A percentile compares a stretch with the other conserved stretches of the same genome.
Conservation (phyloP, 768 basidiomycete genomes). For the Lactarius quietus region DNA sequence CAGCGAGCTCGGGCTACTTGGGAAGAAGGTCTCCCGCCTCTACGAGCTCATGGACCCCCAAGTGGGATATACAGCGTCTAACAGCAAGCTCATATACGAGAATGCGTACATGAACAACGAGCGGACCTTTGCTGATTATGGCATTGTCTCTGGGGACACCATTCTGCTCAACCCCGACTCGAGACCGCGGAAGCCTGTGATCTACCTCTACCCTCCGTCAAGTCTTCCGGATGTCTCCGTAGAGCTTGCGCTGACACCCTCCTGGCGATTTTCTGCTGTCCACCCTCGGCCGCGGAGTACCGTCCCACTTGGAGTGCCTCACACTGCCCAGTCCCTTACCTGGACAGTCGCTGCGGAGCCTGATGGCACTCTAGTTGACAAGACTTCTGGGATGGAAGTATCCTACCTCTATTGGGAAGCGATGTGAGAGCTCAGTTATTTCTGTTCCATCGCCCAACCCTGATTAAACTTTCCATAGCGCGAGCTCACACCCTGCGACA, state of each 20-base stretch:
- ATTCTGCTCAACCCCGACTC: background rate
- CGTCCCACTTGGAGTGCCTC: background rate
- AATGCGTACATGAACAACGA: background rate
- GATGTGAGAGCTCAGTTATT: background rate
- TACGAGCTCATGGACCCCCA: background rate
- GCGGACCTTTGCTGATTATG: background rate
- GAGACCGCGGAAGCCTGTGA: constrained; percentile 21
- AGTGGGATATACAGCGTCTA: background rate
- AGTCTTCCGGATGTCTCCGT: constrained; percentile 11
- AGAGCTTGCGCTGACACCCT: background rate
- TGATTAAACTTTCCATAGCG: background rate
- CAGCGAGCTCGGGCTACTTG: background rate
- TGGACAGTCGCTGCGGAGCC: constrained; percentile 14
- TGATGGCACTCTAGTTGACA: constrained; percentile 13
- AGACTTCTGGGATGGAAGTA: constrained; percentile 10
- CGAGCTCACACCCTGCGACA: background rate
- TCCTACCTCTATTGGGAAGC: constrained; percentile 22
- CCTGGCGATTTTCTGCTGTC: constrained; percentile 16
- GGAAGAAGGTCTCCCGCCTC: constrained; percentile 1
- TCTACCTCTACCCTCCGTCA: constrained; percentile 14
- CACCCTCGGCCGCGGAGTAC: constrained; percentile 7
- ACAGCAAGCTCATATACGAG: background rate
- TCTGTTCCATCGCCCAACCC: background rate
- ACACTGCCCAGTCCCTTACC: constrained; percentile 2
- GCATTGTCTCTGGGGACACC: background rate